phyloP scores from a whole-genome alignment of 1,284 basidiomycete species.

The Spongiforma sp. region DNA sequence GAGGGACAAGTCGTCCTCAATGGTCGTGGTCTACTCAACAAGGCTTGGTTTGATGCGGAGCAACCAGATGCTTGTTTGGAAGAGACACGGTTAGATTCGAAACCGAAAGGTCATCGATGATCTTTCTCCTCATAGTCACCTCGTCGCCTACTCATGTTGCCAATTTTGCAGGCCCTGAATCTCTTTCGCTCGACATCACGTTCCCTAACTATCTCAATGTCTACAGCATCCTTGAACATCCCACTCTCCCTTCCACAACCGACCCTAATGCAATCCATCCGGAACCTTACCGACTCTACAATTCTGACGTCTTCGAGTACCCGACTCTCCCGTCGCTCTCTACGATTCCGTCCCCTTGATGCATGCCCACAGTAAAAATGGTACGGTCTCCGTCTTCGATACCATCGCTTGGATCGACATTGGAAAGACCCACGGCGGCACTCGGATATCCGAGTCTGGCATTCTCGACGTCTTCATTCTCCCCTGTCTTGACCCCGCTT shows the following conservation, averaged over 20 bases:
- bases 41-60: conserved; percentile 95
- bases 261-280: conserved; percentile 74
- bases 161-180: conserved; percentile 80
- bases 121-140: conserved; percentile 3
- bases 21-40: conserved; percentile 89
- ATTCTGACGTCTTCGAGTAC: conserved; percentile 98
- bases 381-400: conserved; percentile 92
- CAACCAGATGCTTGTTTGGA: conserved; percentile 88
- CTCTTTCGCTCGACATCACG: conserved; percentile 88
- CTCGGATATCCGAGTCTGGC: conserved; percentile 97
- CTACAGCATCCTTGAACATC: conserved; percentile 97
- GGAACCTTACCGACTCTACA: conserved; percentile 96
- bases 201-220: conserved; percentile 92
- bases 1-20: conserved; percentile 90
- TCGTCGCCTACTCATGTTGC: conserved; percentile 2
- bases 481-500: conserved; percentile 84
- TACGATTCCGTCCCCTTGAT: conserved; percentile 94
- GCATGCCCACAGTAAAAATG: conserved; percentile 87
- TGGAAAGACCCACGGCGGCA: conserved; percentile 50
- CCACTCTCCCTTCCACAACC: conserved; percentile 88
- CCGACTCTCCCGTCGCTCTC: conserved; percentile 89
- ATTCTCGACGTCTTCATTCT: conserved; percentile 95
- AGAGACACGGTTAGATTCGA: conserved; percentile 88
- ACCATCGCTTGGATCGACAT: conserved; percentile 97
- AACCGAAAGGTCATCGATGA: conserved; percentile 97